Evolutionary conservation across 2,329 filamentous ascomycete genomes (phyloP).

Genomic region (Microdochium paspali): DNA sequence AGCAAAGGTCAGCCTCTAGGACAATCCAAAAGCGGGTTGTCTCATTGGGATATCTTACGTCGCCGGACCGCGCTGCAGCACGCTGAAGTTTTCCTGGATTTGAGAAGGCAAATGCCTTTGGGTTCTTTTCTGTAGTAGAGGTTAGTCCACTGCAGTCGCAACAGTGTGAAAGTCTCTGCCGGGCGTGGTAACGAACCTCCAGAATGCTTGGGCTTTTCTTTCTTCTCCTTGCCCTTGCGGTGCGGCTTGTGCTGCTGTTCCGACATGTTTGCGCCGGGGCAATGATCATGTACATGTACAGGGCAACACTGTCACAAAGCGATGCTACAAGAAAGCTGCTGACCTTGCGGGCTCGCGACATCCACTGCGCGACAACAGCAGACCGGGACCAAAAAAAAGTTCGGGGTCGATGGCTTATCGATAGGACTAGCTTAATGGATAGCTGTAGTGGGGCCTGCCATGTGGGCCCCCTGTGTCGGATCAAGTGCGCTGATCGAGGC

Average conservation of each 20-base stretch:
- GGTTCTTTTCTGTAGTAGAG: conserved; percentile 54
- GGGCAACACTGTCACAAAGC: neutral
- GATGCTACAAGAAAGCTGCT: no score
- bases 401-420: no score
- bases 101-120: conserved; percentile 82
- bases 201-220: conserved; percentile 44
- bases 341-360: no score
- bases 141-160: conserved; percentile 11
- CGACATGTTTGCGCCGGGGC: conserved; percentile 49
- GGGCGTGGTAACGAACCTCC: conserved; percentile 31
- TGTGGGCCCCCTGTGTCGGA: no score
- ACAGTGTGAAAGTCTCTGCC: neutral
- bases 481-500: no score
- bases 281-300: neutral
- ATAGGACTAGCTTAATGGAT: no score
- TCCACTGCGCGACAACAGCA: no score
- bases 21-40: neutral
- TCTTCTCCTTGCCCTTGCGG: conserved; percentile 82
- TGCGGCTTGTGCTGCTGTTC: conserved; percentile 80
- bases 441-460: no score
- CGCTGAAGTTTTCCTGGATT: conserved; percentile 73
- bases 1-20: neutral
- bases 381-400: no score
- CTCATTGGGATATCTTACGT: conserved; percentile 3
- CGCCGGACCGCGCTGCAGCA: conserved; percentile 51